Evolutionary conservation across 2,329 filamentous ascomycete species (phyloP), one percentile per base, ranked within the genome.

Genomic region (Rutstroemia sp.): DNA sequence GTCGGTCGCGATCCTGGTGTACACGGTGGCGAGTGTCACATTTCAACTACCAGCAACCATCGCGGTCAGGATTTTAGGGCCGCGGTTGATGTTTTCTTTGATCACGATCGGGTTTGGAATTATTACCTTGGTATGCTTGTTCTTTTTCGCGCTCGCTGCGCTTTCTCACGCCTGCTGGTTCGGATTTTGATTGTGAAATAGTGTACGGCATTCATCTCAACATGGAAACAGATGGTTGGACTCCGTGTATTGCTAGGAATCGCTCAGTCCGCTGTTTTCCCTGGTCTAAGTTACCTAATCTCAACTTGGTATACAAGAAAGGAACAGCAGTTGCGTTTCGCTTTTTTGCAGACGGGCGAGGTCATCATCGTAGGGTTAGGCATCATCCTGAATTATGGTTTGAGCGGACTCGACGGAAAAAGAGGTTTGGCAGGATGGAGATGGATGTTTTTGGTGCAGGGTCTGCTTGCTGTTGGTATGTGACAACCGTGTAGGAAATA

Each of bases 1-100:
- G 65, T 86, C 82, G 1, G 78, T 88, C 4, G 78, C 83, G 21
- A 88, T 89, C 57, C 86, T 88, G 72, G 86, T 88, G 67, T 88
- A 88, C 70, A 88, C 85, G 9, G 77, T 88, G 55, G 76, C 84
- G 5, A 83, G 78, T 63, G 84, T 89, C 42, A 77, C 78, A 9
- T 88, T 86, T 64, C 85, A 88, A 67, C 72, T 88, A 7, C 86
- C 86, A 0, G 83, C 82, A 1, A 88, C 85, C 0, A 76, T 88
- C 46, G 80, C 83, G 1, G 82, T 87, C 27, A 77, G 86, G 48
- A 77, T 80, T 1, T 74, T 86, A 49, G 84, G 86, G 0, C 86
- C 86, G 0, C 75, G 85, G 14, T 66, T 79, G 50, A 85, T 81
- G 77, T 86, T 87, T 65, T 71, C 78, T 0, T 66, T 74, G 46